Evolutionary conservation across 1,284 basidiomycete genomes (phyloP).

Genomic region (Erythrobasidium hasegawianum): DNA sequence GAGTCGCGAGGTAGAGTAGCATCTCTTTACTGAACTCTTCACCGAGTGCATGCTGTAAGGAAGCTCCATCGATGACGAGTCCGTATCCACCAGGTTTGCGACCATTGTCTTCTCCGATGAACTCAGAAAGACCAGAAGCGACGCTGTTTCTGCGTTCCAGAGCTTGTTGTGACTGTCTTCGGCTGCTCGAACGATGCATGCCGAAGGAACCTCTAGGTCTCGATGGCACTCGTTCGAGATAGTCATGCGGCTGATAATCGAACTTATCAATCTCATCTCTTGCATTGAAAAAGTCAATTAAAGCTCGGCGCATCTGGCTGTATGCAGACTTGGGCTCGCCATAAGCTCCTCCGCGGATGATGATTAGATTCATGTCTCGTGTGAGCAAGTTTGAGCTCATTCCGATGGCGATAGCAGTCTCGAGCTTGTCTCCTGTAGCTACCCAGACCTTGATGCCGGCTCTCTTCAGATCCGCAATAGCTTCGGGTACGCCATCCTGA

Average conservation of each 20-base stretch:
- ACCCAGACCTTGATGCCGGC: constrained; percentile 99
- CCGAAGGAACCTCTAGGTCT: constrained; percentile 20
- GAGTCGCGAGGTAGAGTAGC: constrained; percentile 75
- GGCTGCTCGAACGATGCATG: constrained; percentile 17
- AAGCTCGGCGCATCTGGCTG: constrained; percentile 73
- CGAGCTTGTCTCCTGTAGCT: constrained; percentile 96
- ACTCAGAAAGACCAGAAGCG: constrained; percentile 57
- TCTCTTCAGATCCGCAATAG: constrained; percentile 90
- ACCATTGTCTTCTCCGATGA: constrained; percentile 85
- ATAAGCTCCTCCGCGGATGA: constrained; percentile 72
- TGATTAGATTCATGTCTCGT: constrained; percentile 84
- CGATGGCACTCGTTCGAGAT: constrained; percentile 19
- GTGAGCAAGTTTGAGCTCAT: constrained; percentile 93
- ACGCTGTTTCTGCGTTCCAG: constrained; percentile 66
- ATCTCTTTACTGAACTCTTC: constrained; percentile 65
- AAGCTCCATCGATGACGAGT: constrained; percentile 83
- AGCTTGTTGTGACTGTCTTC: constrained; percentile 45
- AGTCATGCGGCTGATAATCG: constrained; percentile 43
- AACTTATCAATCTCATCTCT: constrained; percentile 50
- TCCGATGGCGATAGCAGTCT: constrained; percentile 95
- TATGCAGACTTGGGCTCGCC: constrained; percentile 63
- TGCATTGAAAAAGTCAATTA: constrained; percentile 85
- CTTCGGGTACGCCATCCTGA: constrained; percentile 96
- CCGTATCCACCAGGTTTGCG: constrained; percentile 85
- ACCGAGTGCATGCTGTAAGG: constrained; percentile 61